Evolutionary conservation across 176 grass and related monocot genomes (phyloP), one percentile per base, ranked within the genome.

Genomic region (Musa beccarii): DNA sequence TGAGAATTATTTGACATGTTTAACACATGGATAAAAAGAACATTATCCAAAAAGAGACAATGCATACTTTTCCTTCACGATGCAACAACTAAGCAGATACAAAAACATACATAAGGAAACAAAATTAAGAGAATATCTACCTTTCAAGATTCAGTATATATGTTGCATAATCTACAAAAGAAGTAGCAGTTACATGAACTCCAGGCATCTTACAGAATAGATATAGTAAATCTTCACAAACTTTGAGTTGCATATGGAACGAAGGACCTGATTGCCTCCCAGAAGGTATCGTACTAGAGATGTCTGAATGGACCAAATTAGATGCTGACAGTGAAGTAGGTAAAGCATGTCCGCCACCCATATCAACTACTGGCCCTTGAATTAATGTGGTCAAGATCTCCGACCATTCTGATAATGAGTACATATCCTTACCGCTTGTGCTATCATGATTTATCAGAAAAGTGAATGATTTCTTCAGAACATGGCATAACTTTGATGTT

Each of bases 81-180:
- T 43, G 49, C 49, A 49, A 54, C 75, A 29, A 50, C 50, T 71
- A 71, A 17, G 34, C 9, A 17, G 23, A 3, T 2, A 6, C 34
- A 43, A 14, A 74, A 29, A 29, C 6, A 0, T 79, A 85, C 23
- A 76, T 26, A 73, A 43, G 64, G 24, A n/a, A 25, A 81, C 81
- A 66, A 21, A 21, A 77, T 66, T 10, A n/a, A 70, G 74, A 73
- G 73, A 59, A 28, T 52, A 62, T 77, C 87, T 90, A 86, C 94
- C 94, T 93, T 87, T 98, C 94, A 70, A 93, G 80, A 79, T 93
- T 91, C 75, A 98, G 80, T 84, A 98, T 82, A 80, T 89, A 87
- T 82, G 81, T 90, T 83, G 85, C 76, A 85, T 84, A 72, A 53
- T 5, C 76, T 59, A 53, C 70, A 26, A 86, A 86, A 77, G 87